Percentiles rank a stretch among this genome's conserved stretches.
These are phyloP conservation scores for Apiospora koreana DNA, from an alignment of 2,329 filamentous ascomycete genomes.

Conservation along the genomic window DNA sequence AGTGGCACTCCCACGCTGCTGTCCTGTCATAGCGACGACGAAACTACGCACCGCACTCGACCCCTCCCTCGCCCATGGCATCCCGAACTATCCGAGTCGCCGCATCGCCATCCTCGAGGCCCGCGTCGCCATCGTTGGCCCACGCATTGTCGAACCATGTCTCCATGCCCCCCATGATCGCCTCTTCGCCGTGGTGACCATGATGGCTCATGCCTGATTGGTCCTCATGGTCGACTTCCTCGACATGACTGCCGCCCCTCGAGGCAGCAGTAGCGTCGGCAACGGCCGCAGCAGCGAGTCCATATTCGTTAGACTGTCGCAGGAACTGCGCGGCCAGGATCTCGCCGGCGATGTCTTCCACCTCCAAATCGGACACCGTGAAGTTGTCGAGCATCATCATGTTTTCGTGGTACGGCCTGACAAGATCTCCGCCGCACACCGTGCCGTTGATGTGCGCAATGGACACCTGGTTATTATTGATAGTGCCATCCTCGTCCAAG, in stretches of 20 bases:
- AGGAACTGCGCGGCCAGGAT: conserved; percentile 34
- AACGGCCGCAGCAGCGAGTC: neutral
- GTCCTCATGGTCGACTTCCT: conserved; percentile 9
- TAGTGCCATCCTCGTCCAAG: conserved; percentile 12
- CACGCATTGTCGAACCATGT: conserved; percentile 42
- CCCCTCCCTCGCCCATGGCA: neutral
- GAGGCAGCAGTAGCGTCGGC: conserved; percentile 16
- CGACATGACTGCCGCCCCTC: neutral
- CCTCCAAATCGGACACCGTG: conserved; percentile 24
- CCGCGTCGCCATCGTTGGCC: conserved; percentile 28
- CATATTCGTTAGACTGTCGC: conserved; percentile 23
- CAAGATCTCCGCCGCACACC: conserved; percentile 18
- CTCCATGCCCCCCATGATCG: conserved; percentile 28
- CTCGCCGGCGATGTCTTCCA: conserved; percentile 33
- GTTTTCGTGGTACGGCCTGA: conserved; percentile 7
- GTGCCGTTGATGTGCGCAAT: conserved; percentile 3
- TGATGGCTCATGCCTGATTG: neutral
- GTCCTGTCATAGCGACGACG: neutral
- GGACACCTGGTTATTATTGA: neutral
- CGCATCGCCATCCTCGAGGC: neutral
- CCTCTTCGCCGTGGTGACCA: conserved; percentile 16
- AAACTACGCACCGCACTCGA: conserved; percentile 2
- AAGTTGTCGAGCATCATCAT: conserved; percentile 22
- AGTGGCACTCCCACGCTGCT: neutral
- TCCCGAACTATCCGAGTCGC: neutral